phyloP scores from a whole-genome alignment of 352 stramenopile genomes.

The Blastocystis sp. region DNA sequence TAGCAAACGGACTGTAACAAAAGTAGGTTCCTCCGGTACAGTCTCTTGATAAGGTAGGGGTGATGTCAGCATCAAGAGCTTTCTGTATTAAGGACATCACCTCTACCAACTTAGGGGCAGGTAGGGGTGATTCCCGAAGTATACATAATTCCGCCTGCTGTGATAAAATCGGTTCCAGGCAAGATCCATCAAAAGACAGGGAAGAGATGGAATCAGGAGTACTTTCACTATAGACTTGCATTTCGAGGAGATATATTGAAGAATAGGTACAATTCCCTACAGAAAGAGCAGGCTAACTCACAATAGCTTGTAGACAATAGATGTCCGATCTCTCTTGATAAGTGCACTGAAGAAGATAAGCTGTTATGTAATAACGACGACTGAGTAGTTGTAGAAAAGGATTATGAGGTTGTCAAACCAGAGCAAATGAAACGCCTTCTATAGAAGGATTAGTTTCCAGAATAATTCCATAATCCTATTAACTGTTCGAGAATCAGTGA shows the following conservation, averaged over 20 bases:
- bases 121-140: background rate
- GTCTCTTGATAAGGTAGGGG: constrained; percentile 67
- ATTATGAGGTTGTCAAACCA: too few species aligned
- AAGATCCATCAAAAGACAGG: background rate
- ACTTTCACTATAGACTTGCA: background rate
- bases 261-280: too few species aligned
- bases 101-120: background rate
- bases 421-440: too few species aligned
- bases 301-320: too few species aligned
- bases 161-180: background rate
- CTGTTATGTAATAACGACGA: too few species aligned
- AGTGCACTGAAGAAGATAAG: too few species aligned
- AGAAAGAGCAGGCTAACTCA: too few species aligned
- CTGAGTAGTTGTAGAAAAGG: too few species aligned
- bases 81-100: background rate
- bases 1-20: constrained; percentile 72
- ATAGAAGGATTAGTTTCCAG: too few species aligned
- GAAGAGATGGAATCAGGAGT: background rate
- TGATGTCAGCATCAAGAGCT: background rate
- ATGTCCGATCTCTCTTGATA: too few species aligned
- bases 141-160: background rate
- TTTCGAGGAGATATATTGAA: background rate
- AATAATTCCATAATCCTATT: too few species aligned
- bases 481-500: too few species aligned
- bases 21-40: constrained; percentile 77